Conservation (phyloP, 768 basidiomycete genomes). For the Naganishia vaughanmartiniae region DNA sequence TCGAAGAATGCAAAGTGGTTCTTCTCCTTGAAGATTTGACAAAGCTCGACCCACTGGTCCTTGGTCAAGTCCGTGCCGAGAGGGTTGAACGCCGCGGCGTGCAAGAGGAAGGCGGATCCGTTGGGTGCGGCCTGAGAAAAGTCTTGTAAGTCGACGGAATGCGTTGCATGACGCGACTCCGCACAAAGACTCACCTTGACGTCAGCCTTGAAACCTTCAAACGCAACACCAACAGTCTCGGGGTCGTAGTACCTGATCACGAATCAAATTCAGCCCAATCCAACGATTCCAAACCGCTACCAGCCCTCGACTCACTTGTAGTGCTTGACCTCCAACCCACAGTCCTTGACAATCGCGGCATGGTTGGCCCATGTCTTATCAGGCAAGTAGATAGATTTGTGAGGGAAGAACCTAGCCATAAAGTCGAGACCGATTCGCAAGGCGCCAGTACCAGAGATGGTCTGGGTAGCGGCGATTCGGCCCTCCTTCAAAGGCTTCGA, state of each 20-base stretch:
- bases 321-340: constrained; percentile 76
- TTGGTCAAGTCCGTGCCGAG: constrained; percentile 94
- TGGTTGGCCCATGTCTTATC: constrained; percentile 97
- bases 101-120: constrained; percentile 77
- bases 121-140: constrained; percentile 64
- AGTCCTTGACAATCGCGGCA: constrained; percentile 82
- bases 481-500: constrained; percentile 67
- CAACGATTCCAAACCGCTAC: neutral
- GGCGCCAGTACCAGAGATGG: constrained; percentile 96
- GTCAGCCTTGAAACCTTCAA: constrained; percentile 83
- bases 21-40: constrained; percentile 77
- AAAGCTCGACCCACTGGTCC: constrained; percentile 88
- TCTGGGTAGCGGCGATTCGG: constrained; percentile 75
- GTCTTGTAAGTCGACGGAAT: neutral
- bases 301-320: constrained; percentile 57
- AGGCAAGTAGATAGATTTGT: constrained; percentile 76
- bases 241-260: constrained; percentile 66
- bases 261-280: too few relatives aligned
- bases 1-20: constrained; percentile 97
- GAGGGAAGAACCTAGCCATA: constrained; percentile 56
- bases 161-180: neutral
- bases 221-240: constrained; percentile 85
- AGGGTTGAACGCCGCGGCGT: constrained; percentile 90
- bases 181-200: constrained; percentile 61
- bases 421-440: constrained; percentile 92